Base-by-base conservation (phyloP, 257 asterid species). In the Lycium barbarum region DNA sequence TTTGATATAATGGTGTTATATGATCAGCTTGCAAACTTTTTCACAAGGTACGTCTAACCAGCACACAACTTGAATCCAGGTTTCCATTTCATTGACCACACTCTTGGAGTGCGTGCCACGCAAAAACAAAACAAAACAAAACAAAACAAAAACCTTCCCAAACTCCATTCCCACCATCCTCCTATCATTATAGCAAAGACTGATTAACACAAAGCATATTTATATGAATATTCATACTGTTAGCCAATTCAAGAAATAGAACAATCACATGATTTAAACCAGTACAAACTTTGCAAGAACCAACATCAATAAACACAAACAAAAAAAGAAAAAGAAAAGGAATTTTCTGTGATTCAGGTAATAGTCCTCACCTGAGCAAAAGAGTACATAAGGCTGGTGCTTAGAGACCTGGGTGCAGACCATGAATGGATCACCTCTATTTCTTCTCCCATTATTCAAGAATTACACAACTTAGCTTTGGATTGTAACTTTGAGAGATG, bases 351-450 rank as follows among this genome's bases (percentile, higher is more conserved):
- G 14, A 68, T 7, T 36, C 26, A 71, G 33, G 33, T 26, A 26
- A 76, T 26, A 8, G 17, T 33, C 22, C 47, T 38, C 59, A 88
- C 93, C 93, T 89, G 91, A 20, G 90, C 88, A 84, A 90, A 90
- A 66, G 93, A 90, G 85, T 90, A 90, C 91, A 89, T 84, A 26
- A 90, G 90, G 85, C 90, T 73, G 73, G 90, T 87, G 26, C 91
- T 89, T 33, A 90, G 86, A 17, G 93, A 89, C 86, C 91, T 90
- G 13, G 93, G 90, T 43, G 90, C 91, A 66, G 90, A 90, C 93
- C 93, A 90, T 43, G 86, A 82, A 85, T 90, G 93, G 66, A 90
- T 90, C 72, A 87, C 85, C 86, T 89, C 90, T 40, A 83, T 35
- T 59, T 84, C 93, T 83, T 85, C 86, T 22, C 63, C 91, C 90